A percentile compares a stretch with the other conserved stretches of the same genome.
These are phyloP conservation scores for Mycena metata DNA, from an alignment of 768 basidiomycete species.

Conservation along the genomic window DNA sequence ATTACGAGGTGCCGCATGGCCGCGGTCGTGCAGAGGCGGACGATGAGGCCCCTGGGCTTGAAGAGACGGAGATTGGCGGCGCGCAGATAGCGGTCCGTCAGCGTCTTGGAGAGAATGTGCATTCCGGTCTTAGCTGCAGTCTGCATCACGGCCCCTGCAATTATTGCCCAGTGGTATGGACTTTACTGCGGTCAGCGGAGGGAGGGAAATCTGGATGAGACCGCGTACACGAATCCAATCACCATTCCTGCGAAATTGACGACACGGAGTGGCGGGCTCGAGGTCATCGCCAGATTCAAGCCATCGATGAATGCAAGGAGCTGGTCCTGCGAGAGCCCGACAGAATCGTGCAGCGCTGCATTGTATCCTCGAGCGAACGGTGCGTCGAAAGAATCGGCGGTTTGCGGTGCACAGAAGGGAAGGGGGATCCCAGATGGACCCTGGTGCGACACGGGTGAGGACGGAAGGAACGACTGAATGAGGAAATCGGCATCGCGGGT, in stretches of 20 bases:
- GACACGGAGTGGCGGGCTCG: slow-evolving; percentile 43
- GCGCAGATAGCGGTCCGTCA: slow-evolving; percentile 44
- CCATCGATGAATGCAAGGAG: slow-evolving; percentile 43
- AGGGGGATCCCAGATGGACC: slow-evolving; percentile 5
- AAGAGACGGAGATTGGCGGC: slow-evolving; percentile 41
- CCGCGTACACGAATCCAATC: slow-evolving; percentile 42
- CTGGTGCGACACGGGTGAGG: not conserved
- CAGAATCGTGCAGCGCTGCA: slow-evolving; percentile 22
- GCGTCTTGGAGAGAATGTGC: slow-evolving; percentile 41
- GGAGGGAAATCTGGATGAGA: not conserved
- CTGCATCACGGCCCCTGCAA: slow-evolving; percentile 37
- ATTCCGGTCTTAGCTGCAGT: slow-evolving; percentile 39
- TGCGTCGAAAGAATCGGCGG: slow-evolving; percentile 34
- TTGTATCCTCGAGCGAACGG: slow-evolving; percentile 43
- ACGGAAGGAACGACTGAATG: slow-evolving; percentile 27
- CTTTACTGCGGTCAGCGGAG: slow-evolving; percentile 11
- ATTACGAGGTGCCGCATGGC: slow-evolving; percentile 42
- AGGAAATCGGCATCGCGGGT: slow-evolving; percentile 33
- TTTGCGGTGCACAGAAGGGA: slow-evolving; percentile 42
- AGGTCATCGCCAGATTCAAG: slow-evolving; percentile 42
- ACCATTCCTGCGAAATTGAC: slow-evolving; percentile 34
- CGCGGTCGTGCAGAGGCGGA: slow-evolving; percentile 43
- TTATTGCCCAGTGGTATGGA: slow-evolving; percentile 44
- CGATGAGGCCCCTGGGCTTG: slow-evolving; percentile 40
- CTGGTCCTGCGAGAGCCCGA: slow-evolving; percentile 37